Conservation (phyloP, 352 stramenopile genomes). For the Pythium oligandrum region DNA sequence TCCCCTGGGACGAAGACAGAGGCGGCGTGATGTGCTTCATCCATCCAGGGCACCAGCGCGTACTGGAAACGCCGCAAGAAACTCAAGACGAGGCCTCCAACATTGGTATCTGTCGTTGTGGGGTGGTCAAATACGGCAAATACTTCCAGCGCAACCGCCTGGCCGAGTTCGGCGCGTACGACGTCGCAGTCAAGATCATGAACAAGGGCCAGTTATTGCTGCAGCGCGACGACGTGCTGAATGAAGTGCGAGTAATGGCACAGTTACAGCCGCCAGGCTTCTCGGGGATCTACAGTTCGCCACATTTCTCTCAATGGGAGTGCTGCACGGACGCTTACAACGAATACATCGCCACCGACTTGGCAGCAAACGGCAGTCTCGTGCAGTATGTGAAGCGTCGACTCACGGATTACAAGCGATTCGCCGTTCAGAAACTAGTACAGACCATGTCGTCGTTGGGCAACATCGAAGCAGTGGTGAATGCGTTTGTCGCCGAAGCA, state of each 20-base stretch:
- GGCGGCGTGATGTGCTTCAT: slow-evolving; percentile 64
- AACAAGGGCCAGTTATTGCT: slow-evolving; percentile 58
- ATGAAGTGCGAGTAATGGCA: slow-evolving; percentile 78
- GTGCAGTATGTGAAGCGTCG: slow-evolving; percentile 61
- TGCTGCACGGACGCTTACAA: slow-evolving; percentile 56
- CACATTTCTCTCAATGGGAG: slow-evolving; percentile 71
- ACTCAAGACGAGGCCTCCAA: slow-evolving; percentile 46
- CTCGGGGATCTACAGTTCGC: slow-evolving; percentile 43
- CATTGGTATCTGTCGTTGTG: slow-evolving; percentile 65
- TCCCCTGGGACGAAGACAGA: slow-evolving; percentile 65
- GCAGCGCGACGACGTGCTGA: slow-evolving; percentile 71
- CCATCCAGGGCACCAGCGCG: slow-evolving; percentile 34
- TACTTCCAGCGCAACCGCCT: slow-evolving; percentile 55
- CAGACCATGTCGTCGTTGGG: slow-evolving; percentile 41
- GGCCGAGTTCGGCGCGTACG: slow-evolving; percentile 27
- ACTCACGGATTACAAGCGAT: slow-evolving; percentile 66
- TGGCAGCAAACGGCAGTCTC: slow-evolving; percentile 58
- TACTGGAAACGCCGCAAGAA: slow-evolving; percentile 32
- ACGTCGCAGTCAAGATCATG: slow-evolving; percentile 78
- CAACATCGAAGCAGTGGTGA: slow-evolving; percentile 47
- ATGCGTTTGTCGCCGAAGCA: slow-evolving; percentile 51
- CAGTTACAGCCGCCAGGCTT: slow-evolving; percentile 68
- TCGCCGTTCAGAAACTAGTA: slow-evolving; percentile 51
- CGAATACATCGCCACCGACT: slow-evolving; percentile 81
- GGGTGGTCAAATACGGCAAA: slow-evolving; percentile 66